phyloP scores from a whole-genome alignment of 805 yeast species.

The Saccharomycopsis sp. region DNA sequence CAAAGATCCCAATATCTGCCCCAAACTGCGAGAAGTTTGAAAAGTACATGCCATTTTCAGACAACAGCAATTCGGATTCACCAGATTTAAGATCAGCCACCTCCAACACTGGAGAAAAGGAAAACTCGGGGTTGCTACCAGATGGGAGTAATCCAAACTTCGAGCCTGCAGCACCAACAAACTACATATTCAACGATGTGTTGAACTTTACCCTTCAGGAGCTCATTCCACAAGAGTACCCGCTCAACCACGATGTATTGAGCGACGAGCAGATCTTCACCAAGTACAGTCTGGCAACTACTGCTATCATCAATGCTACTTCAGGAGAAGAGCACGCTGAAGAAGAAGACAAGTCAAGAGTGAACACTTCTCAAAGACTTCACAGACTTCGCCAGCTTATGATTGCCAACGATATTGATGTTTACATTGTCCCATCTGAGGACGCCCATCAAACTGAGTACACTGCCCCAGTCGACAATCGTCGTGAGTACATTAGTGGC shows the following conservation, averaged over 20 bases:
- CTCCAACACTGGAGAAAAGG: not conserved
- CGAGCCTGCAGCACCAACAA: not conserved
- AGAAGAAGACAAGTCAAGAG: not conserved
- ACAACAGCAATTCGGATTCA: no score
- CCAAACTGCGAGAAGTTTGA: no score
- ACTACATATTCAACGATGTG: constrained; percentile 16
- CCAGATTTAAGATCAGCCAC: no score
- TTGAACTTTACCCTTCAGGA: constrained; percentile 16
- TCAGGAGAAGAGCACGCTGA: no score
- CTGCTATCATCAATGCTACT: no score
- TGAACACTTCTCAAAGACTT: constrained; percentile 32
- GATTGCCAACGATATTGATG: constrained; percentile 38
- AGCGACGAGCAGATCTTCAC: constrained; percentile 9
- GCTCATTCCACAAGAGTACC: constrained; percentile 4
- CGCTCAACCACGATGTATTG: not conserved
- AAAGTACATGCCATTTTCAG: no score
- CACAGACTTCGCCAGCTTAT: constrained; percentile 34
- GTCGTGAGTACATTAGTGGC: constrained; percentile 48
- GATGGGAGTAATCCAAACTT: not conserved
- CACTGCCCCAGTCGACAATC: constrained; percentile 44
- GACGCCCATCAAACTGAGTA: constrained; percentile 62
- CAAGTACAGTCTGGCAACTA: not conserved
- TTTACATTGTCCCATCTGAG: constrained; percentile 49
- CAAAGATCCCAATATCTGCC: no score
- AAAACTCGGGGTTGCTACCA: not conserved